Conservation (phyloP, 2,329 filamentous ascomycete genomes). For the Phaeosphaeriaceae sp. region DNA sequence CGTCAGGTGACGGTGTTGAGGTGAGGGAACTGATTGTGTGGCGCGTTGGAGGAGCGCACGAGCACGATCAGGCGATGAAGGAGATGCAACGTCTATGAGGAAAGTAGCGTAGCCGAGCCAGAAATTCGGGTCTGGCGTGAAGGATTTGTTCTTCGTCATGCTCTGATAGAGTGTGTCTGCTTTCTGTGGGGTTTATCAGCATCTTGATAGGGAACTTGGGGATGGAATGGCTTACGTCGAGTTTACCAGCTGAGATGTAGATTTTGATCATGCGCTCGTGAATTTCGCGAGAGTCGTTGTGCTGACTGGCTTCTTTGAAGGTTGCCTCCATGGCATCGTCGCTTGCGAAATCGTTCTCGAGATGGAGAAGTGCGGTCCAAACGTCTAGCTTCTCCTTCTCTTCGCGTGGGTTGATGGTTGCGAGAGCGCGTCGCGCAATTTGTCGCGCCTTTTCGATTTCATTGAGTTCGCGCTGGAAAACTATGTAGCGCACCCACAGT, state of each 20-base stretch:
- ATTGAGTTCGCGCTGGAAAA: slow-evolving; percentile 92
- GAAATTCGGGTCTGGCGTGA: slow-evolving; percentile 77
- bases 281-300: slow-evolving; percentile 90
- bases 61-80: slow-evolving; percentile 75
- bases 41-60: slow-evolving; percentile 82
- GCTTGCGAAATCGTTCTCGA: slow-evolving; percentile 88
- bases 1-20: slow-evolving; percentile 75
- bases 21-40: slow-evolving; percentile 77
- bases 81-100: slow-evolving; percentile 74
- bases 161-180: slow-evolving; percentile 86
- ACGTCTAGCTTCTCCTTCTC: slow-evolving; percentile 93
- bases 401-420: slow-evolving; percentile 88
- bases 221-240: slow-evolving; percentile 65
- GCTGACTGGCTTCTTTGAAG: slow-evolving; percentile 91
- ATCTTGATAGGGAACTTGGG: slow-evolving; percentile 7
- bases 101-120: slow-evolving; percentile 97
- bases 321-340: slow-evolving; percentile 82
- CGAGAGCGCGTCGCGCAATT: slow-evolving; percentile 87
- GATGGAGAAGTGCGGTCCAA: slow-evolving; percentile 92
- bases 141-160: slow-evolving; percentile 83
- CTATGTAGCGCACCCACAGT: slow-evolving; percentile 97
- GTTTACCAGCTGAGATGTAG: slow-evolving; percentile 89
- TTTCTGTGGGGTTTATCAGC: slow-evolving; percentile 63
- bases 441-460: slow-evolving; percentile 88
- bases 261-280: slow-evolving; percentile 90